Percentiles rank a stretch among this genome's conserved stretches.
Evolutionary conservation across 176 grass and related monocot species (phyloP).

Genomic region (Eragrostis curvula): DNA sequence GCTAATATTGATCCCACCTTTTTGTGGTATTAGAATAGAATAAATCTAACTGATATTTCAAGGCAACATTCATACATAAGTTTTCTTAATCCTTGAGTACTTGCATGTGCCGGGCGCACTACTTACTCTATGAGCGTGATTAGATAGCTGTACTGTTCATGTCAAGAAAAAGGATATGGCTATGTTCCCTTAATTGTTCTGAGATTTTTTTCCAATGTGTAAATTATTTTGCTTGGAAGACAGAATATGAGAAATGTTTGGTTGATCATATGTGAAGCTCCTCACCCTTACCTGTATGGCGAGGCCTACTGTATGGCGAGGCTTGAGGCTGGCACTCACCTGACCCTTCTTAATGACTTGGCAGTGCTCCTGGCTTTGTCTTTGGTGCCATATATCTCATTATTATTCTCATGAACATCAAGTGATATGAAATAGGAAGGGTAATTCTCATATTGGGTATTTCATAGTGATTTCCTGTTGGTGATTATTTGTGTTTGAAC

Average conservation of each 20-base stretch:
- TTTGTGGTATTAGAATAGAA: neutral
- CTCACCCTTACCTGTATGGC: neutral
- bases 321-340: neutral
- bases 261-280: neutral
- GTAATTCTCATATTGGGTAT: neutral
- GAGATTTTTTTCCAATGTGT: neutral
- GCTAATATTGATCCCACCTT: neutral
- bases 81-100: neutral
- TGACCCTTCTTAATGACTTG: neutral
- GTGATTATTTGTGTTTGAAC: neutral
- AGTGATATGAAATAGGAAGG: neutral
- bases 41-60: neutral
- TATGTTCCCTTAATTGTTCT: slow-evolving; percentile 21
- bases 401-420: neutral
- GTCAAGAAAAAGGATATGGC: neutral
- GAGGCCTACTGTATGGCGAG: neutral
- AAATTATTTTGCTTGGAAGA: neutral
- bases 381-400: neutral
- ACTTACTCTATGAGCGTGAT: slow-evolving; percentile 23
- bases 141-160: neutral
- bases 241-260: neutral
- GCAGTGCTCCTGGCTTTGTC: neutral
- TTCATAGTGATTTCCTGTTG: neutral
- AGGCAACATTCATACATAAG: neutral
- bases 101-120: neutral